Evolutionary conservation across 2,329 filamentous ascomycete genomes (phyloP), one percentile per base, ranked within the genome.

Genomic region (Cladorrhinum sp.): DNA sequence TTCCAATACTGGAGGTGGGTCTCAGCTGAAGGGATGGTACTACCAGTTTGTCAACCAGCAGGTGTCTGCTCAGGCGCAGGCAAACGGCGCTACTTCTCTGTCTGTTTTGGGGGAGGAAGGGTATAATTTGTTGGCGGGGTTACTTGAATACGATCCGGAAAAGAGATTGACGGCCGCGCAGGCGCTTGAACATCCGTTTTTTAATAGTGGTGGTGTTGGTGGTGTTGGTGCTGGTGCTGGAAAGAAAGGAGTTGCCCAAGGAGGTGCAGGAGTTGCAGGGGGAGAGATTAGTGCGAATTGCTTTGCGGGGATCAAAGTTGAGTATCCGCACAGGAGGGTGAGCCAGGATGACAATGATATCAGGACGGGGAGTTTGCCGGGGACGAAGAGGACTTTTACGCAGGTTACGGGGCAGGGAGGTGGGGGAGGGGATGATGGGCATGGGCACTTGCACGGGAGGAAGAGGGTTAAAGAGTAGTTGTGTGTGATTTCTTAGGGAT

Each of bases 331-430:
- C 70, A 84, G 95, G 7, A 85, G 93, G 53, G 93, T 99, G 45
- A 96, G 90, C 68, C 89, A 96, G 69, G 95, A 99, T 70, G 92
- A 97, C 72, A 96, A 96, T 68, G 95, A 98, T 74, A 97, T 98
- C 59, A 82, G 91, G n/a, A 93, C 91, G 0, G 88, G 88, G 49
- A 96, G 92, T 73, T 75, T 97, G 36, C 92, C 93, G 0, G 95
- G 93, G 0, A 96, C 93, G 0, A 98, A 98, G 78, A 81, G 93
- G 62, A 93, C 41, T 3, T 45, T 20, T 45, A 20, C 41, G 89
- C 65, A 93, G 90, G 0, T 71, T 96, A 45, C 90, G 89, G 8
- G 16, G 36, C 0, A 93, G 25, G 32, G 32, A 13, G 18, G 16
- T 0, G 93, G 93, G 25, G 32, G 32, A 13, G 18, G 16, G 0